These are phyloP conservation scores for Tillandsia leiboldiana DNA, from an alignment of 176 grass and related monocot species.

Conservation along the genomic window DNA sequence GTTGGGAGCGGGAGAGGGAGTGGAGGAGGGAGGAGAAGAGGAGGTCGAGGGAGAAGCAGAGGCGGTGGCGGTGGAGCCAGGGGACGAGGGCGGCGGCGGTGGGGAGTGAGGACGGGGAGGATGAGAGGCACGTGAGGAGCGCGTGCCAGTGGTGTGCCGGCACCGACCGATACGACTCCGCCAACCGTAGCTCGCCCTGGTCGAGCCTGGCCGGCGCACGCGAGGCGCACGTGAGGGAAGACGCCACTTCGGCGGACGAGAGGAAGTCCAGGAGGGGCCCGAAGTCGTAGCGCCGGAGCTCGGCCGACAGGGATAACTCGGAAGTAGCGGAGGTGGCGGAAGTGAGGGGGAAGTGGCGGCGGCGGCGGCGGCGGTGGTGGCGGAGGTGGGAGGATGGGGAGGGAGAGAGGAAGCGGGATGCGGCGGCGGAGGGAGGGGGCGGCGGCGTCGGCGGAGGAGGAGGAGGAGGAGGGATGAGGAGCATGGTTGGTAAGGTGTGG, in stretches of 20 bases:
- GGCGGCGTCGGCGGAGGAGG: neutral
- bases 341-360: neutral
- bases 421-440: slow-evolving; percentile 14
- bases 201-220: slow-evolving; percentile 25
- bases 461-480: slow-evolving; percentile 5
- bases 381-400: slow-evolving; percentile 17
- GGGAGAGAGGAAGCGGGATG: slow-evolving; percentile 18
- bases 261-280: slow-evolving; percentile 60
- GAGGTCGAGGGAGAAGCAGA: slow-evolving; percentile 90
- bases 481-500: slow-evolving; percentile 17
- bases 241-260: slow-evolving; percentile 20
- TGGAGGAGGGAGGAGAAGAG: slow-evolving; percentile 72
- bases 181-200: slow-evolving; percentile 33
- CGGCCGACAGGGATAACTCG: neutral
- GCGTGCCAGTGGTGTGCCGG: slow-evolving; percentile 61
- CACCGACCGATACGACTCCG: slow-evolving; percentile 49
- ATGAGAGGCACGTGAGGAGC: slow-evolving; percentile 49
- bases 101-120: slow-evolving; percentile 49
- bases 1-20: slow-evolving; percentile 37
- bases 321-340: neutral
- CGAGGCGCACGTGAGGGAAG: slow-evolving; percentile 17
- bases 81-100: slow-evolving; percentile 56
- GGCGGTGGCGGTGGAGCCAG: slow-evolving; percentile 80
- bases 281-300: slow-evolving; percentile 53
- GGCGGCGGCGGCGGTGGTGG: slow-evolving; percentile 3